Percentiles rank a stretch among this genome's conserved stretches.
Conservation (phyloP, 768 basidiomycete genomes). For the Auricularia cornea region DNA sequence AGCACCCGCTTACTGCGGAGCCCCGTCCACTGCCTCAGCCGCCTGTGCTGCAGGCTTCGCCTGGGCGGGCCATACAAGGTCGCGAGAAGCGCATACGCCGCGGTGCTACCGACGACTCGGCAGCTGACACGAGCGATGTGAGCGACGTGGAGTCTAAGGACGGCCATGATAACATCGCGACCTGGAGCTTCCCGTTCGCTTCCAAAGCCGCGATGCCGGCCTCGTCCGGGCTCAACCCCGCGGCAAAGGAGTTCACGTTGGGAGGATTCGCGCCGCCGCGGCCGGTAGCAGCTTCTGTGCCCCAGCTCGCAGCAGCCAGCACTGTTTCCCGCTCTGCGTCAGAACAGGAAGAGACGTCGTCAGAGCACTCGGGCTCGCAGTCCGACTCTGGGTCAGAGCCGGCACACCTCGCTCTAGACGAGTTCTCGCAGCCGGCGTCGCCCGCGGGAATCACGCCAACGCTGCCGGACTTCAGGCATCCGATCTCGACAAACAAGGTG, state of each 20-base stretch:
- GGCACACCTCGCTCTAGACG: not conserved
- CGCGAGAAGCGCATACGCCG: constrained; percentile 68
- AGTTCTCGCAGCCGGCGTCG: not conserved
- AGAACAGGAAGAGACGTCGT: not conserved
- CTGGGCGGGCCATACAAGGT: constrained; percentile 47
- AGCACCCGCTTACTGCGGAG: constrained; percentile 14
- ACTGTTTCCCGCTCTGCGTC: not conserved
- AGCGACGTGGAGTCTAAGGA: constrained; percentile 31
- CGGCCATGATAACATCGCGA: constrained; percentile 42
- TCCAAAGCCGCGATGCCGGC: constrained; percentile 1
- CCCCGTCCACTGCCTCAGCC: constrained; percentile 35
- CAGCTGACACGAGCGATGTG: constrained; percentile 6
- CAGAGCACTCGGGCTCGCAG: not conserved
- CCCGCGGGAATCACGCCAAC: constrained; percentile 36
- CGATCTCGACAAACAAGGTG: constrained; percentile 60
- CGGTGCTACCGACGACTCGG: constrained; percentile 33
- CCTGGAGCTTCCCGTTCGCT: constrained; percentile 62
- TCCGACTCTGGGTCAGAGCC: not conserved
- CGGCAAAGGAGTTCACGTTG: constrained; percentile 58
- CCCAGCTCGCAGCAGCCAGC: not conserved
- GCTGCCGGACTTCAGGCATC: constrained; percentile 68
- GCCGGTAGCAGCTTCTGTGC: constrained; percentile 9
- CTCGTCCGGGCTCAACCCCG: constrained; percentile 28
- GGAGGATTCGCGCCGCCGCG: constrained; percentile 41
- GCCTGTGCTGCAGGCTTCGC: constrained; percentile 20